Evolutionary conservation across 75 land plant species (phyloP).

Genomic region (Cryptomeria japonica): DNA sequence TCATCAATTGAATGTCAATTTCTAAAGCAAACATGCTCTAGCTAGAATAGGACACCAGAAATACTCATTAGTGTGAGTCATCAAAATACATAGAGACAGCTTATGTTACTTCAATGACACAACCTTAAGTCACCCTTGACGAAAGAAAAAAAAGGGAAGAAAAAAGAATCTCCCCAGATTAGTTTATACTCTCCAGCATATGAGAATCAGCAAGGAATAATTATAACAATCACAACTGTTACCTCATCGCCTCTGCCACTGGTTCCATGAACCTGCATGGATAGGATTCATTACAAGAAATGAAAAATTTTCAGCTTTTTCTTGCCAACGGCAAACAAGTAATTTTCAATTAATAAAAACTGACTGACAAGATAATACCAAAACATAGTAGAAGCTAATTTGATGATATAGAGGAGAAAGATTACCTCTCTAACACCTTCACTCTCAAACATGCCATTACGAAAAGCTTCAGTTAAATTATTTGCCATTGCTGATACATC

Average conservation of each 20-base stretch:
- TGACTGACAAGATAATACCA: neutral
- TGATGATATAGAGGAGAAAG: neutral
- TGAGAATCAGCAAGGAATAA: neutral
- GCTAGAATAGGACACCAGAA: neutral
- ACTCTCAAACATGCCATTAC: conserved; percentile 73
- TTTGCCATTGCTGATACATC: conserved; percentile 87
- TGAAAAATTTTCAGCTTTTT: neutral
- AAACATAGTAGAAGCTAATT: neutral
- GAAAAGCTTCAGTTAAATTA: conserved; percentile 81
- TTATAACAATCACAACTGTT: conserved; percentile 14
- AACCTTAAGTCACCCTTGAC: neutral
- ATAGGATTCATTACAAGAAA: neutral
- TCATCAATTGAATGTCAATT: neutral
- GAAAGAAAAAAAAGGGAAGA: neutral
- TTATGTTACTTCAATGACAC: neutral
- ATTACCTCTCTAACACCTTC: conserved; percentile 82
- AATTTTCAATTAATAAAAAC: neutral
- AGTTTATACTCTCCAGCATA: neutral
- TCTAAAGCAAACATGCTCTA: neutral
- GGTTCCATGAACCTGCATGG: conserved; percentile 68
- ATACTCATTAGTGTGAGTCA: neutral
- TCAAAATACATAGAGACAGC: neutral
- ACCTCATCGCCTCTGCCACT: conserved; percentile 94
- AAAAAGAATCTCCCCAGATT: neutral
- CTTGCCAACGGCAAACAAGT: neutral